Conservation (phyloP, 371 early-diverging fungal genomes). For the Mucor plumbeus region DNA sequence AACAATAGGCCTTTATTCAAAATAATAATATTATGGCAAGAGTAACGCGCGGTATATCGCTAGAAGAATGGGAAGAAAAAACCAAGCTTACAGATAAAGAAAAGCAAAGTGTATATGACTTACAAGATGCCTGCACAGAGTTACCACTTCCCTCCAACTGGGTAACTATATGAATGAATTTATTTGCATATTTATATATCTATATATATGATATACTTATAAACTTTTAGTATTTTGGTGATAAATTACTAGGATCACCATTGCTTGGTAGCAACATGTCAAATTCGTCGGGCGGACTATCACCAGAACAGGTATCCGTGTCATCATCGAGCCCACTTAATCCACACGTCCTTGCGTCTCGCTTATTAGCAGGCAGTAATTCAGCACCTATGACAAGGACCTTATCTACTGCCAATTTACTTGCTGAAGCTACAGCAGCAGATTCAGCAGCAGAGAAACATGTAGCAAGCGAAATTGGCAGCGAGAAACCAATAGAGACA, state of each 20-base stretch:
- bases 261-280: slow-evolving; percentile 21
- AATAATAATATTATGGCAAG: slow-evolving; percentile 31
- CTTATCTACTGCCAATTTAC: slow-evolving; percentile 53
- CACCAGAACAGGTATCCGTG: slow-evolving; percentile 30
- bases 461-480: slow-evolving; percentile 39
- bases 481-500: slow-evolving; percentile 73
- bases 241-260: slow-evolving; percentile 37
- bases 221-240: slow-evolving; percentile 29
- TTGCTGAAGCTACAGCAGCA: slow-evolving; percentile 42
- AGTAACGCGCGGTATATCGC: slow-evolving; percentile 44
- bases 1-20: not conserved
- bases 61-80: slow-evolving; percentile 76
- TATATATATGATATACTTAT: not conserved
- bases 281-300: slow-evolving; percentile 41
- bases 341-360: slow-evolving; percentile 35
- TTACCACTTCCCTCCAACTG: slow-evolving; percentile 67
- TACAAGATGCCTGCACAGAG: slow-evolving; percentile 74
- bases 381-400: slow-evolving; percentile 30
- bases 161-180: slow-evolving; percentile 26
- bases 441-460: slow-evolving; percentile 36
- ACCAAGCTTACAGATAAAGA: slow-evolving; percentile 62
- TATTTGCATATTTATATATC: not conserved
- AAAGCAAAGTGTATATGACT: slow-evolving; percentile 61
- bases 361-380: slow-evolving; percentile 15
- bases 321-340: slow-evolving; percentile 30